phyloP scores from a whole-genome alignment of 169 alveolate genomes.

The Plasmodium coatneyi region DNA sequence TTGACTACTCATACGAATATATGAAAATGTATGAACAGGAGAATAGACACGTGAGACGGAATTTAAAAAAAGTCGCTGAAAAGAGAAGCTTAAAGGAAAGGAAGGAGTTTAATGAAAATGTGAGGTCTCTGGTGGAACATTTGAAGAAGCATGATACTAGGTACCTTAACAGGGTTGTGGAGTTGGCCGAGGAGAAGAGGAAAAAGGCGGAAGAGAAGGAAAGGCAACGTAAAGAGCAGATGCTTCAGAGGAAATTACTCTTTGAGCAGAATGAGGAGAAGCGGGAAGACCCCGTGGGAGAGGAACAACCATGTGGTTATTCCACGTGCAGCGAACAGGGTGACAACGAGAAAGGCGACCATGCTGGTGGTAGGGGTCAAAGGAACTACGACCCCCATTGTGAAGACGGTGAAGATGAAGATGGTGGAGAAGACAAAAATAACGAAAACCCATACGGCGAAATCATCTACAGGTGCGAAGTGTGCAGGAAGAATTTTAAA shows the following conservation, averaged over 20 bases:
- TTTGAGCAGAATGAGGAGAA: conserved; percentile 61
- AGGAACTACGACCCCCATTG: background rate
- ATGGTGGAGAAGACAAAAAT: background rate
- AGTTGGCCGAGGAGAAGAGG: conserved; percentile 48
- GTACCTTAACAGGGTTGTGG: conserved; percentile 29
- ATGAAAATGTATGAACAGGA: conserved; percentile 28
- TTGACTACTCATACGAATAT: conserved; percentile 64
- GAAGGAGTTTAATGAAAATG: conserved; percentile 84
- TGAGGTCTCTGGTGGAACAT: conserved; percentile 82
- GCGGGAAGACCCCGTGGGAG: conserved; percentile 53
- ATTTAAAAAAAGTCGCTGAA: conserved; percentile 28
- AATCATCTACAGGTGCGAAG: conserved; percentile 77
- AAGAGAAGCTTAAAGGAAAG: conserved; percentile 86
- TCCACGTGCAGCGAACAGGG: background rate
- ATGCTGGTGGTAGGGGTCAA: background rate
- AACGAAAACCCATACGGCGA: background rate
- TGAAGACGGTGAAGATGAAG: background rate
- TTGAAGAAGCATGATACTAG: conserved; percentile 81
- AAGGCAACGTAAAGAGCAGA: conserved; percentile 1
- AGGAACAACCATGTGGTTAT: conserved; percentile 27
- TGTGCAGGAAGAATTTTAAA: conserved; percentile 81
- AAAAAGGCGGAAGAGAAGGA: conserved; percentile 27
- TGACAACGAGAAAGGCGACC: background rate
- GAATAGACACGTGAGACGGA: conserved; percentile 45
- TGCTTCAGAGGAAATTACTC: conserved; percentile 14